Evolutionary conservation across 2,329 filamentous ascomycete species (phyloP).

Genomic region (Microdochium paspali): DNA sequence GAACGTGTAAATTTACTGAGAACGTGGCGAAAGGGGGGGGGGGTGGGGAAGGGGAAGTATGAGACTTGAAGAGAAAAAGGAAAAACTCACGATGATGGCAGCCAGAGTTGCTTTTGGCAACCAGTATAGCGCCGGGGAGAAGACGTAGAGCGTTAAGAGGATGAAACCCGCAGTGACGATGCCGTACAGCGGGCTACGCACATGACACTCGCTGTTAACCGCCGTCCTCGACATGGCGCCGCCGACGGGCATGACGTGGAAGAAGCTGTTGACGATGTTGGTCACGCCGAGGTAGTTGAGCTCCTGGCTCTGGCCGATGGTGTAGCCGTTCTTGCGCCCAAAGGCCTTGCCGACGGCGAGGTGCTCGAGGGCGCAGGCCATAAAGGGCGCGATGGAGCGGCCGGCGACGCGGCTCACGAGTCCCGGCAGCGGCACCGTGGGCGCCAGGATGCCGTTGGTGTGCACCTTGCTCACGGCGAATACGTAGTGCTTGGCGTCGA

Average conservation of each 20-base stretch:
- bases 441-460: constrained; percentile 41
- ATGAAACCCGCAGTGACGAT: constrained; percentile 52
- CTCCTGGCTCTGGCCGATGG: constrained; percentile 55
- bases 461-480: constrained; percentile 50
- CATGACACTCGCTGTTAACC: constrained; percentile 55
- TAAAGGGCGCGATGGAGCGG: constrained; percentile 49
- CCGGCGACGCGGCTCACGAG: constrained; percentile 44
- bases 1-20: too few species aligned
- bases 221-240: constrained; percentile 60
- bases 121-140: constrained; percentile 54
- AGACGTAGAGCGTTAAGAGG: constrained; percentile 50
- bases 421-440: constrained; percentile 32
- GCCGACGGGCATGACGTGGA: constrained; percentile 53
- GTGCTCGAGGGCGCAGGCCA: constrained; percentile 53
- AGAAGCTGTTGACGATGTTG: constrained; percentile 57
- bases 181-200: constrained; percentile 52
- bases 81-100: constrained; percentile 46
- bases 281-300: constrained; percentile 52
- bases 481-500: constrained; percentile 31
- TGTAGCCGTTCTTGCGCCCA: constrained; percentile 50
- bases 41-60: too few species aligned
- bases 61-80: too few species aligned
- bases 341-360: constrained; percentile 57
- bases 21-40: too few species aligned
- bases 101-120: constrained; percentile 57